phyloP scores from a whole-genome alignment of 2,329 filamentous ascomycete species.

The Neofusicoccum cordaticola region DNA sequence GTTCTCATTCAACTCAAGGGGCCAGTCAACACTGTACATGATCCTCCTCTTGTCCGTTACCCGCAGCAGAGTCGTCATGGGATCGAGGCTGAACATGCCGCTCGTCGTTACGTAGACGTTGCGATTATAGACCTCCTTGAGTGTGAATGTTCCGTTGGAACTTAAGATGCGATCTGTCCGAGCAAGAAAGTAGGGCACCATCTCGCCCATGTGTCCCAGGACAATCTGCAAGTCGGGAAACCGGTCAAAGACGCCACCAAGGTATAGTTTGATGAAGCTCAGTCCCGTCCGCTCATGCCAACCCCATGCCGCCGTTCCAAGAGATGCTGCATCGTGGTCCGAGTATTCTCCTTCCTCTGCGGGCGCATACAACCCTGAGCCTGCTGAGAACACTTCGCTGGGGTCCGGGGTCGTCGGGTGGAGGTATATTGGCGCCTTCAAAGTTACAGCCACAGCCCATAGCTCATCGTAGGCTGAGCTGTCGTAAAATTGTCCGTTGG shows the following conservation, averaged over 20 bases:
- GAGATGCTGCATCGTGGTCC: conserved; percentile 26
- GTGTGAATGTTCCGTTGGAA: conserved; percentile 26
- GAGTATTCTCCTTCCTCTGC: conserved; percentile 34
- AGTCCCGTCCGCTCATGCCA: conserved; percentile 53
- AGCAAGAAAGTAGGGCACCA: conserved; percentile 56
- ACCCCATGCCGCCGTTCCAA: conserved; percentile 47
- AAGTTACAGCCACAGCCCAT: background rate
- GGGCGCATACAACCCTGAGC: background rate
- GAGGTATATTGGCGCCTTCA: background rate
- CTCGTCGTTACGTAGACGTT: conserved; percentile 60
- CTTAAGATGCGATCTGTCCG: conserved; percentile 35
- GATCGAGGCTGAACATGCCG: conserved; percentile 52
- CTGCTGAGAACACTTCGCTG: background rate
- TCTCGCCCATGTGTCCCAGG: conserved; percentile 53
- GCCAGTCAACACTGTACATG: conserved; percentile 59
- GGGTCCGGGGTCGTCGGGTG: background rate
- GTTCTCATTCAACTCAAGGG: conserved; percentile 50
- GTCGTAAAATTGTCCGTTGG: background rate
- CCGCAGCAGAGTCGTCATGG: conserved; percentile 42
- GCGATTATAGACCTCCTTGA: conserved; percentile 52
- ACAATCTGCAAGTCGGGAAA: conserved; percentile 55
- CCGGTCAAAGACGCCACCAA: conserved; percentile 54
- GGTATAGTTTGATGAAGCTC: conserved; percentile 51
- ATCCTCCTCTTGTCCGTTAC: conserved; percentile 51
- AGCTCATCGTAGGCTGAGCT: background rate